phyloP scores from a whole-genome alignment of 228 moss, liverwort and hornwort genomes.

The Sphagnum fallax region DNA sequence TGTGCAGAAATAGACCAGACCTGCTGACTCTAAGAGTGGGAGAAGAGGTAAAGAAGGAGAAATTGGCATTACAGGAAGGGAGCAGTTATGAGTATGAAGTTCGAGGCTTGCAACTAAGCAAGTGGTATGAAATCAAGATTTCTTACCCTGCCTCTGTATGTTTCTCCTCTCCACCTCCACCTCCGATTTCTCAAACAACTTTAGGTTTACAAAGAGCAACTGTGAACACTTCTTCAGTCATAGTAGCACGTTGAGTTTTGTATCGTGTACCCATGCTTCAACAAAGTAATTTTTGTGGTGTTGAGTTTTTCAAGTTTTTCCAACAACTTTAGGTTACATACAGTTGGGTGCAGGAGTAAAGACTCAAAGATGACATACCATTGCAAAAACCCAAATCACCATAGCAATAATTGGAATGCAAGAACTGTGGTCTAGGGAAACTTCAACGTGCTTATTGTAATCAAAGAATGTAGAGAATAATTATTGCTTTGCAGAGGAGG shows the following conservation, averaged over 20 bases:
- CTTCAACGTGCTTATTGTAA: too few species aligned
- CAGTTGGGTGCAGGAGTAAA: too few species aligned
- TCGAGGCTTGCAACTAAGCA: conserved; percentile 55
- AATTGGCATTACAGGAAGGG: conserved; percentile 46
- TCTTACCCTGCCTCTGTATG: conserved; percentile 93
- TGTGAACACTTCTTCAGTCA: not conserved
- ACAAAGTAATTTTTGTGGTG: too few species aligned
- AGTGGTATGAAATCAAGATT: conserved; percentile 96
- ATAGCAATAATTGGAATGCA: too few species aligned
- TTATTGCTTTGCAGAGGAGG: too few species aligned
- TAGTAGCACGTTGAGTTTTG: not conserved
- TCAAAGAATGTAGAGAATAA: too few species aligned
- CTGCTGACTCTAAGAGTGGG: conserved; percentile 42
- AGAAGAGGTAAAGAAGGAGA: conserved; percentile 46
- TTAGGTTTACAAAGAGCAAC: not conserved
- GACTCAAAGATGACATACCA: too few species aligned
- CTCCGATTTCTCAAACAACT: not conserved
- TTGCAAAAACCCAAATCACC: too few species aligned
- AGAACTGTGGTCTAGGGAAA: too few species aligned
- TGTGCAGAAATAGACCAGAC: conserved; percentile 21
- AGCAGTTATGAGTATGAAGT: conserved; percentile 66
- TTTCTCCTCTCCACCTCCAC: conserved; percentile 31
- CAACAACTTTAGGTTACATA: too few species aligned
- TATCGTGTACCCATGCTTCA: too few species aligned
- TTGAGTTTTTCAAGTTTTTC: too few species aligned